Percentiles rank a stretch among this genome's conserved stretches.
These are phyloP conservation scores for Phylloporus sp. DNA, from an alignment of 768 basidiomycete genomes.

Conservation along the genomic window DNA sequence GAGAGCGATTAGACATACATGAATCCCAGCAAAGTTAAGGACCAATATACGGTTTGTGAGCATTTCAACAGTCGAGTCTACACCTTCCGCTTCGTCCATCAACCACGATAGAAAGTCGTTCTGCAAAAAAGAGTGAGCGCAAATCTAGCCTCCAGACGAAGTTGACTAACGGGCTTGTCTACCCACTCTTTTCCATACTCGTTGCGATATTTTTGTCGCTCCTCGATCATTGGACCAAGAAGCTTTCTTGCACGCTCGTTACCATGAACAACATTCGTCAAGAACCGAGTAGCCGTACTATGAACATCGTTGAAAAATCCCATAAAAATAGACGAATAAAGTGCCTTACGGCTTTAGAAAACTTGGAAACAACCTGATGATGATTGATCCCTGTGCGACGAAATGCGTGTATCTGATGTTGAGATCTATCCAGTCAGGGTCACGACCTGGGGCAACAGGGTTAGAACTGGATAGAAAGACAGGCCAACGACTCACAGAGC, in stretches of 20 bases:
- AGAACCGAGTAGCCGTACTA: neutral
- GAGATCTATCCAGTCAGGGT: neutral
- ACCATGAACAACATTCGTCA: neutral
- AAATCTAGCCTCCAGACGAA: neutral
- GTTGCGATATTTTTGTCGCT: neutral
- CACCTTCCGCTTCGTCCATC: neutral
- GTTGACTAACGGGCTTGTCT: neutral
- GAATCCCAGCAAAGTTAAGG: neutral
- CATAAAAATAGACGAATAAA: neutral
- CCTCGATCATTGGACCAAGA: neutral
- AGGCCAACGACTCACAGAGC: neutral
- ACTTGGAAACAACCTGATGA: neutral
- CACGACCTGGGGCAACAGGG: neutral
- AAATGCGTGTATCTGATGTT: neutral
- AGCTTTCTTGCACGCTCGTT: neutral
- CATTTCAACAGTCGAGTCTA: neutral
- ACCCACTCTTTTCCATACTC: neutral
- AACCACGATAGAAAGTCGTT: neutral
- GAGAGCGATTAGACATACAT: neutral
- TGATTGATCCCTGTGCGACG: neutral
- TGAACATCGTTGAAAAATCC: neutral
- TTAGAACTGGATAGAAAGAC: neutral
- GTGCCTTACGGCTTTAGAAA: neutral
- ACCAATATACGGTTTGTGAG: neutral
- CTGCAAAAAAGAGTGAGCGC: neutral